phyloP scores from a whole-genome alignment of 805 yeast species.

The Lachancea kluyveri region DNA sequence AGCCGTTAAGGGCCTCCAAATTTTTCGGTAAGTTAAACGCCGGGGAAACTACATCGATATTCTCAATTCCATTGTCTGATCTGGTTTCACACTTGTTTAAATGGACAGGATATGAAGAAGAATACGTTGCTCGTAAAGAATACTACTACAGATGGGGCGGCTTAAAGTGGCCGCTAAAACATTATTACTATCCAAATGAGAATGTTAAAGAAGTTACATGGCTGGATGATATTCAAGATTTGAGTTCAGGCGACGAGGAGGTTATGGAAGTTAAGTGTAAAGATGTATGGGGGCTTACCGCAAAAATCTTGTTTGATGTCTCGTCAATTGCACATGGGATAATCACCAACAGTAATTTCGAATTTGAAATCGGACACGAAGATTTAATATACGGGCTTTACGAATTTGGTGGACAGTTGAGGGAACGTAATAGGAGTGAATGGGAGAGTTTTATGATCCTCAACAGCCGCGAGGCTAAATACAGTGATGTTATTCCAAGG shows the following conservation, averaged over 20 bases:
- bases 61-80: conserved; percentile 65
- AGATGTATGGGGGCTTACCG: conserved; percentile 81
- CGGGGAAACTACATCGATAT: conserved; percentile 68
- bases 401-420: conserved; percentile 51
- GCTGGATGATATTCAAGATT: conserved; percentile 54
- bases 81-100: conserved; percentile 32
- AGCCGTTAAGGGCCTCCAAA: conserved; percentile 27
- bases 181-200: conserved; percentile 51
- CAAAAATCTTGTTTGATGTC: conserved; percentile 68
- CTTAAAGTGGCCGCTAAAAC: conserved; percentile 57
- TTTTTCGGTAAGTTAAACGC: conserved; percentile 52
- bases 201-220: conserved; percentile 54
- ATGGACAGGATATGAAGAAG: conserved; percentile 17
- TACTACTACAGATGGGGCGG: conserved; percentile 61
- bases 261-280: conserved; percentile 37
- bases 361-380: conserved; percentile 50
- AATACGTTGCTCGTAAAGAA: conserved; percentile 28
- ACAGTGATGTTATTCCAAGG: conserved; percentile 31
- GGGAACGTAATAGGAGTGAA: conserved; percentile 37
- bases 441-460: conserved; percentile 52
- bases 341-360: conserved; percentile 28
- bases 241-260: conserved; percentile 52
- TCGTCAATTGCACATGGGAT: conserved; percentile 46
- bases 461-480: conserved; percentile 24
- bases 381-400: conserved; percentile 54